Conservation (phyloP, 805 yeast genomes). For the Ogataea pilisensis region DNA sequence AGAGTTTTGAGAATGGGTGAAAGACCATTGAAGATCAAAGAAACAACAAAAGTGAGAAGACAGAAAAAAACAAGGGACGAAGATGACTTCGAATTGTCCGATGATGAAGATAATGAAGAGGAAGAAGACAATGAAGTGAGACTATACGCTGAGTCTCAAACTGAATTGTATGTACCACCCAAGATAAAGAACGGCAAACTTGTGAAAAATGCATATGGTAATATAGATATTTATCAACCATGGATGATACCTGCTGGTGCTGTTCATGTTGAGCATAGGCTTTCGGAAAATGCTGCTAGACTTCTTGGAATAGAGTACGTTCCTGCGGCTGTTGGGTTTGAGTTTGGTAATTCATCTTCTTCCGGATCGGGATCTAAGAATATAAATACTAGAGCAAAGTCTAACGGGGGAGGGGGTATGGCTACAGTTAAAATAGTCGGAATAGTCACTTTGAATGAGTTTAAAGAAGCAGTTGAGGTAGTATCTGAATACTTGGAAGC, state of each 20-base stretch:
- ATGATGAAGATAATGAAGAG: constrained; percentile 27
- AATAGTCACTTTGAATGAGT: constrained; percentile 63
- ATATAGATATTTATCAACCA: constrained; percentile 73
- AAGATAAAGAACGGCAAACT: constrained; percentile 62
- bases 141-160: constrained; percentile 75
- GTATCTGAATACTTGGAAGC: constrained; percentile 47
- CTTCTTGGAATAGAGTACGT: constrained; percentile 73
- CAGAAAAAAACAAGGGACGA: constrained; percentile 19
- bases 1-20: constrained; percentile 68
- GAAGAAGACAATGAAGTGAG: constrained; percentile 52
- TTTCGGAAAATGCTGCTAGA: constrained; percentile 68
- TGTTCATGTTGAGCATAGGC: constrained; percentile 48
- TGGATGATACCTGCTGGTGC: constrained; percentile 86
- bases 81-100: constrained; percentile 23
- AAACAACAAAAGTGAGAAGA: constrained; percentile 15
- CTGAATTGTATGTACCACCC: constrained; percentile 66
- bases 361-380: constrained; percentile 37
- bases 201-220: constrained; percentile 74
- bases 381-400: constrained; percentile 20
- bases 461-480: constrained; percentile 52
- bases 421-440: constrained; percentile 72
- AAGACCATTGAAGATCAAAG: constrained; percentile 52
- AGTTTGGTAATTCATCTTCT: constrained; percentile 40
- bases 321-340: constrained; percentile 83
- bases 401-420: constrained; percentile 7